Percentiles rank a stretch among this genome's conserved stretches.
Evolutionary conservation across 2,329 filamentous ascomycete genomes (phyloP).

Genomic region (Lachnellula hyalina): DNA sequence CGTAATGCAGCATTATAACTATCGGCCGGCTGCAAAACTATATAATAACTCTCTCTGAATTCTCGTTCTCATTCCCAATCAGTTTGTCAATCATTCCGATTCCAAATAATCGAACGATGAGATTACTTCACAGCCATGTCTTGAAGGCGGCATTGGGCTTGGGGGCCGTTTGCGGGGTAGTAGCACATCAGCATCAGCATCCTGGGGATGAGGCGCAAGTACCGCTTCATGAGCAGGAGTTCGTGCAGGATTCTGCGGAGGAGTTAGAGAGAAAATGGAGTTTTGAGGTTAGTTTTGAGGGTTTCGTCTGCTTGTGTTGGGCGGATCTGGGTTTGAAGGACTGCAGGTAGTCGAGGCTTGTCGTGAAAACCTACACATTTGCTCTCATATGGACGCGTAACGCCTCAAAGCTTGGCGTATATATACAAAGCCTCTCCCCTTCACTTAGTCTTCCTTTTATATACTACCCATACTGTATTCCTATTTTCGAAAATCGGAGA

Average conservation of each 20-base stretch:
- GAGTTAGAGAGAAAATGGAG: slow-evolving; percentile 55
- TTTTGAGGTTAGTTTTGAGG: slow-evolving; percentile 41
- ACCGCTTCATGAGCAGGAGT: slow-evolving; percentile 38
- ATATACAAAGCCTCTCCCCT: not conserved
- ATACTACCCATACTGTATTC: not conserved
- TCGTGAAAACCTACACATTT: not conserved
- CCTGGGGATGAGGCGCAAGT: slow-evolving; percentile 29
- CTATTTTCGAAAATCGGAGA: not conserved
- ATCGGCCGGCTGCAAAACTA: not conserved
- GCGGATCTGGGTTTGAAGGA: not conserved
- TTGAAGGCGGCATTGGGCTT: not conserved
- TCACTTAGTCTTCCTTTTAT: not conserved
- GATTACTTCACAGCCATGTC: not conserved
- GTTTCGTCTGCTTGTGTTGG: not conserved
- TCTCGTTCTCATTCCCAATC: no score
- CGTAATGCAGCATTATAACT: not conserved
- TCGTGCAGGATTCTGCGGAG: slow-evolving; percentile 45
- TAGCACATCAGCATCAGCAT: slow-evolving; percentile 14
- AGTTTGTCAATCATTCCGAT: not conserved
- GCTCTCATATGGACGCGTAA: not conserved
- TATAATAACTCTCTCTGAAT: not conserved
- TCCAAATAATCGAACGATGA: not conserved
- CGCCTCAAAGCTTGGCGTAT: not conserved
- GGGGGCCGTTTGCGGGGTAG: slow-evolving; percentile 7
- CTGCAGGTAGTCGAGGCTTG: not conserved